These are phyloP conservation scores for Paecilomyces variotii DNA, from an alignment of 2,329 filamentous ascomycete species.

Conservation along the genomic window DNA sequence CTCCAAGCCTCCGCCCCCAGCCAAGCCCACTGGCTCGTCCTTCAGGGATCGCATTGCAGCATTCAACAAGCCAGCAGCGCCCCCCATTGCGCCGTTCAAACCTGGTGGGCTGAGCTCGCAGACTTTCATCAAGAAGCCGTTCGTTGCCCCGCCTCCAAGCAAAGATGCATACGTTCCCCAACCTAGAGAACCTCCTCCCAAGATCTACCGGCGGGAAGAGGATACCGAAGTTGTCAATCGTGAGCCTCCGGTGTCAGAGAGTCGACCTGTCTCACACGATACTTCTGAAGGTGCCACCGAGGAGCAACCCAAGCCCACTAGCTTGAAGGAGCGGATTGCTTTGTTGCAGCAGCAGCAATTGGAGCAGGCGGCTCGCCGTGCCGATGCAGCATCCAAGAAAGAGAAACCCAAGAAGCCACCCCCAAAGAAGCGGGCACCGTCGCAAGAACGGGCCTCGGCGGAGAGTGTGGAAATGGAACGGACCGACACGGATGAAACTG, in stretches of 20 bases:
- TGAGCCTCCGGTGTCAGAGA: slow-evolving; percentile 28
- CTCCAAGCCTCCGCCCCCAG: slow-evolving; percentile 58
- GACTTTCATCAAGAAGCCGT: slow-evolving; percentile 85
- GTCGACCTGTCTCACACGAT: slow-evolving; percentile 27
- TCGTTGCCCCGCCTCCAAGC: slow-evolving; percentile 89
- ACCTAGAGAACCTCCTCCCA: slow-evolving; percentile 61
- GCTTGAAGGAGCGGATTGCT: slow-evolving; percentile 90
- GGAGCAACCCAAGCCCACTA: slow-evolving; percentile 83
- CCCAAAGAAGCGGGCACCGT: slow-evolving; percentile 55
- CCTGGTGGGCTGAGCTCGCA: slow-evolving; percentile 54
- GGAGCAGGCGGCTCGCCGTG: slow-evolving; percentile 77
- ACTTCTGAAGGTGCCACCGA: slow-evolving; percentile 52
- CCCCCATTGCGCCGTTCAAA: slow-evolving; percentile 85
- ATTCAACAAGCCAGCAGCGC: slow-evolving; percentile 83
- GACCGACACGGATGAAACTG: slow-evolving; percentile 23
- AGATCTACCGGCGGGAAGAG: slow-evolving; percentile 78
- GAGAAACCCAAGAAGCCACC: slow-evolving; percentile 77
- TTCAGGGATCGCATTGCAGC: slow-evolving; percentile 95
- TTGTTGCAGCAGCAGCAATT: slow-evolving; percentile 87
- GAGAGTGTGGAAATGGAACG: slow-evolving; percentile 22
- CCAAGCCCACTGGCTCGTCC: slow-evolving; percentile 67
- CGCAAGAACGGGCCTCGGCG: slow-evolving; percentile 21
- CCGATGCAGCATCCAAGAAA: slow-evolving; percentile 69
- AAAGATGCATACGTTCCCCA: slow-evolving; percentile 84
- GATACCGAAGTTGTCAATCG: slow-evolving; percentile 50